Percentiles rank a stretch among this genome's conserved stretches.
Conservation (phyloP, 345 rosid species). For the Gossypium australe region DNA sequence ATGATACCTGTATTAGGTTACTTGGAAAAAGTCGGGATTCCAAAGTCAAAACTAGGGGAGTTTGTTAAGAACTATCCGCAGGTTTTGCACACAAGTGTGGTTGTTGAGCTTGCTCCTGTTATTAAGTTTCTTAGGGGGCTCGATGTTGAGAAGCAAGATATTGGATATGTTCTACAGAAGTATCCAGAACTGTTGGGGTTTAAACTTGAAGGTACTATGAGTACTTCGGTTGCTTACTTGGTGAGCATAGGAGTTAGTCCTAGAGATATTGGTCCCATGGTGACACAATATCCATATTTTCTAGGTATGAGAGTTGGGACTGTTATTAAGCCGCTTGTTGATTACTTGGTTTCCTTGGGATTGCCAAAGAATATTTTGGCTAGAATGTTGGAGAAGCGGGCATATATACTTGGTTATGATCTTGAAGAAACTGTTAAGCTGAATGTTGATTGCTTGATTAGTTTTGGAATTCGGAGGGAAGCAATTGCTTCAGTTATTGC, state of each 20-base stretch:
- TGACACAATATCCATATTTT: conserved; percentile 79
- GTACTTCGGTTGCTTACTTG: conserved; percentile 87
- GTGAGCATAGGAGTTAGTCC: conserved; percentile 89
- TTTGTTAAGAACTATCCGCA: conserved; percentile 79
- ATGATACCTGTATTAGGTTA: conserved; percentile 87
- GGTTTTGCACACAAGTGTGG: conserved; percentile 74
- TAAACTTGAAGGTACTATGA: conserved; percentile 91
- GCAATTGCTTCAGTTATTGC: conserved; percentile 50
- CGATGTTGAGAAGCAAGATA: conserved; percentile 83
- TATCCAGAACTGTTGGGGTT: conserved; percentile 91
- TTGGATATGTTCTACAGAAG: conserved; percentile 73
- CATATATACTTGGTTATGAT: conserved; percentile 74
- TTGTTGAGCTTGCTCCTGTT: conserved; percentile 91
- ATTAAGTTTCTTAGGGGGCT: conserved; percentile 83
- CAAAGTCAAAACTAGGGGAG: conserved; percentile 69
- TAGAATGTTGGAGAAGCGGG: conserved; percentile 84
- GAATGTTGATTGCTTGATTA: conserved; percentile 71
- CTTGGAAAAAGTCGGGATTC: conserved; percentile 71
- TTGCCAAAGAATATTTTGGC: conserved; percentile 74
- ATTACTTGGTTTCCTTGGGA: conserved; percentile 65
- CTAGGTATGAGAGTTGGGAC: conserved; percentile 96
- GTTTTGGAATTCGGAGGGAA: conserved; percentile 72
- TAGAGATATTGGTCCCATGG: conserved; percentile 93
- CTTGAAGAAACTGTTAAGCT: conserved; percentile 88
- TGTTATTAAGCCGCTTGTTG: conserved; percentile 72